These are phyloP conservation scores for Ceratocystis variospora DNA, from an alignment of 2,329 filamentous ascomycete genomes.

Conservation along the genomic window DNA sequence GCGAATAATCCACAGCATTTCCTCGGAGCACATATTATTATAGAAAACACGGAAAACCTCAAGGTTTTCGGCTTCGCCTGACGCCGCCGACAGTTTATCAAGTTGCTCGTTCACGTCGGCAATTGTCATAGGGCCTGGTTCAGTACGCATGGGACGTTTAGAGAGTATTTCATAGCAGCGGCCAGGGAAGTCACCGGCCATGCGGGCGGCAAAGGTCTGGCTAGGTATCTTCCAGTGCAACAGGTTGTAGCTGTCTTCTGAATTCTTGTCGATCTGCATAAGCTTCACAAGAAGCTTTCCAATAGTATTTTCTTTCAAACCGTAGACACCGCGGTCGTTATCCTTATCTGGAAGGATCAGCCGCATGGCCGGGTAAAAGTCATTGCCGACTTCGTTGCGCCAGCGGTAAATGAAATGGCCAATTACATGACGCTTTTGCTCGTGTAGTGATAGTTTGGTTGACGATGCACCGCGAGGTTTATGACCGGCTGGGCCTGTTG, in stretches of 20 bases:
- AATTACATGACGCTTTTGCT: constrained; percentile 68
- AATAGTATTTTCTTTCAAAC: constrained; percentile 82
- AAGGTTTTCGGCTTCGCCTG: constrained; percentile 71
- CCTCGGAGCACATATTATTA: constrained; percentile 78
- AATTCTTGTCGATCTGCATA: constrained; percentile 81
- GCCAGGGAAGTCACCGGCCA: constrained; percentile 84
- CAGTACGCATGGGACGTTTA: constrained; percentile 63
- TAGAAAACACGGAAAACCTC: constrained; percentile 77
- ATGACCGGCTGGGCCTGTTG: constrained; percentile 38
- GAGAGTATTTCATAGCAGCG: constrained; percentile 76
- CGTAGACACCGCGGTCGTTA: constrained; percentile 81
- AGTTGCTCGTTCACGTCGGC: constrained; percentile 79
- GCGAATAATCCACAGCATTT: constrained; percentile 86
- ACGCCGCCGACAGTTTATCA: constrained; percentile 60
- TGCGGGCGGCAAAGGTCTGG: constrained; percentile 44
- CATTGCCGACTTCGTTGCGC: constrained; percentile 75
- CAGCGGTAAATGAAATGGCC: constrained; percentile 74
- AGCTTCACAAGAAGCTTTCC: constrained; percentile 83
- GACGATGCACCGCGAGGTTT: constrained; percentile 36
- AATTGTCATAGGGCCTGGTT: constrained; percentile 67
- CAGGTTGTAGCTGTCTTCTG: constrained; percentile 73
- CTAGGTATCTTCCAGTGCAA: constrained; percentile 88
- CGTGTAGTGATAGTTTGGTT: constrained; percentile 55
- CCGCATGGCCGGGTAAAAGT: constrained; percentile 85
- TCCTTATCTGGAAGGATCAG: constrained; percentile 90